Percentiles rank a stretch among this genome's conserved stretches.
Evolutionary conservation across 768 basidiomycete species (phyloP).

Genomic region (Suillus brevipes): DNA sequence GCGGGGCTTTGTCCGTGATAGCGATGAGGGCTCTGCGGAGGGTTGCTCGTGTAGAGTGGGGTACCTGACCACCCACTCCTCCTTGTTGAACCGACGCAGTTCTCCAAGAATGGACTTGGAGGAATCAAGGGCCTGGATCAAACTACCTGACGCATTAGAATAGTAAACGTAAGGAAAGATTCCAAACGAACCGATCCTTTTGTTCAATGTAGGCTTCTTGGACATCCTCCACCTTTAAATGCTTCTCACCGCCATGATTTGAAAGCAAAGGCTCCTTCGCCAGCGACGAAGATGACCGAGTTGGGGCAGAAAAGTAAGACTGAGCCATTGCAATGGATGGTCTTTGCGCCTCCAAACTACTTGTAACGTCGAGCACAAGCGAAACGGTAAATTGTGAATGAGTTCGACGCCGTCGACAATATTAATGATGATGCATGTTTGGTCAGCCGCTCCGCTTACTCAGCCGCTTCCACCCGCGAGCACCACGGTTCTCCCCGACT

Average conservation of each 20-base stretch:
- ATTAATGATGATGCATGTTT: background rate
- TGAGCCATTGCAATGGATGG: slow-evolving; percentile 4
- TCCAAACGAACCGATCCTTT: slow-evolving; percentile 64
- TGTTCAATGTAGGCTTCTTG: slow-evolving; percentile 75
- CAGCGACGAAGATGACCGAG: slow-evolving; percentile 4
- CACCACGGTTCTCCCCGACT: slow-evolving; percentile 2
- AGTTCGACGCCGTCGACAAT: background rate
- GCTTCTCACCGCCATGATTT: slow-evolving; percentile 23
- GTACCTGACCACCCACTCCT: slow-evolving; percentile 87
- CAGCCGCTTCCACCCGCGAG: background rate
- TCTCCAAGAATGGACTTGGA: slow-evolving; percentile 69
- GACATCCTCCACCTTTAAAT: slow-evolving; percentile 64
- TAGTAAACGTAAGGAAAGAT: background rate
- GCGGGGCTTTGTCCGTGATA: slow-evolving; percentile 31
- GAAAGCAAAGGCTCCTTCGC: slow-evolving; percentile 17
- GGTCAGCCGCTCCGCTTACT: background rate
- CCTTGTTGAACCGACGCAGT: slow-evolving; percentile 78
- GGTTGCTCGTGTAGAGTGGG: slow-evolving; percentile 64
- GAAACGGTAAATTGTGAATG: background rate
- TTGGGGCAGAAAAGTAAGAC: slow-evolving; percentile 7
- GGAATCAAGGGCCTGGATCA: slow-evolving; percentile 75
- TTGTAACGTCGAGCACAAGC: slow-evolving; percentile 7
- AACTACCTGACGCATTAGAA: slow-evolving; percentile 41
- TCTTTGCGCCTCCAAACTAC: background rate
- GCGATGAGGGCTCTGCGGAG: slow-evolving; percentile 24